Percentiles rank a stretch among this genome's conserved stretches.
phyloP scores from a whole-genome alignment of 768 basidiomycete species.

The Russula brevipes region DNA sequence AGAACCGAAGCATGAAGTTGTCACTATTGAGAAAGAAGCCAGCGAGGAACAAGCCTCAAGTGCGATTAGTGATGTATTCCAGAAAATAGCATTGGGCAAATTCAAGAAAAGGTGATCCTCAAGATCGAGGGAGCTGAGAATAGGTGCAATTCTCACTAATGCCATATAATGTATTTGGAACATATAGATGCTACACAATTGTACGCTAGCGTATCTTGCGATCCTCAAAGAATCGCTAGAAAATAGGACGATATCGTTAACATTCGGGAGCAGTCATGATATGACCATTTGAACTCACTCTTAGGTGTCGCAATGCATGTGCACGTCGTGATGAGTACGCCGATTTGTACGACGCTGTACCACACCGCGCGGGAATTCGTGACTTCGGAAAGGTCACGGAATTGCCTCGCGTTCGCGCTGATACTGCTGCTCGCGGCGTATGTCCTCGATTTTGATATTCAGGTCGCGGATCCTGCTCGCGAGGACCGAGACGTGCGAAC shows the following conservation, averaged over 20 bases:
- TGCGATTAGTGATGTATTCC: slow-evolving; percentile 35
- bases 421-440: slow-evolving; percentile 94
- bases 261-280: not conserved
- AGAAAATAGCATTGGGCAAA: slow-evolving; percentile 34
- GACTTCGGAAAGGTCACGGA: slow-evolving; percentile 78
- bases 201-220: slow-evolving; percentile 60
- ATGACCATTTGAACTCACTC: slow-evolving; percentile 43
- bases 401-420: slow-evolving; percentile 94
- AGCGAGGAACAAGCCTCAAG: slow-evolving; percentile 37
- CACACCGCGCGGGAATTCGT: slow-evolving; percentile 93
- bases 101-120: slow-evolving; percentile 49
- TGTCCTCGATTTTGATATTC: slow-evolving; percentile 89
- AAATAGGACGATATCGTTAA: not conserved
- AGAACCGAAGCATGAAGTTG: slow-evolving; percentile 64
- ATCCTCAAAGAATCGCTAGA: slow-evolving; percentile 81
- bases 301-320: slow-evolving; percentile 91
- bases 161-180: slow-evolving; percentile 11
- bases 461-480: slow-evolving; percentile 84
- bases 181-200: slow-evolving; percentile 22
- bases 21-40: slow-evolving; percentile 43
- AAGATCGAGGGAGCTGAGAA: slow-evolving; percentile 33
- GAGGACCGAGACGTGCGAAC: slow-evolving; percentile 76
- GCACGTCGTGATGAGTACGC: slow-evolving; percentile 77
- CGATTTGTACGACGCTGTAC: slow-evolving; percentile 88
- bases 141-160: slow-evolving; percentile 15